Evolutionary conservation across 225 moss, liverwort and hornwort species (phyloP).

Genomic region (Polytrichum formosum): DNA sequence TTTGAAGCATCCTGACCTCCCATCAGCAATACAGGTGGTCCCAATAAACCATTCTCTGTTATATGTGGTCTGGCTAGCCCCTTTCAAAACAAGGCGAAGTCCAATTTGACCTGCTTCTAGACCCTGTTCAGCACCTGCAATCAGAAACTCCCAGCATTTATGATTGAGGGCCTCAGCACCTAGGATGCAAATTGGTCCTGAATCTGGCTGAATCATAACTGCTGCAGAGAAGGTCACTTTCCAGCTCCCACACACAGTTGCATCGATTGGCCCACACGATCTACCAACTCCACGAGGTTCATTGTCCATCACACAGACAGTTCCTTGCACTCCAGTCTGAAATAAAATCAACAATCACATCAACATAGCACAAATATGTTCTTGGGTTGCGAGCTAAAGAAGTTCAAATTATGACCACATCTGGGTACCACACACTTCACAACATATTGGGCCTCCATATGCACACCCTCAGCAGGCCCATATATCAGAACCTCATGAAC

Average conservation of each 20-base stretch:
- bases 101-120: slow-evolving; percentile 97
- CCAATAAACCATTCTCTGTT: slow-evolving; percentile 96
- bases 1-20: slow-evolving; percentile 58
- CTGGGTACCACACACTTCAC: too few relatives aligned
- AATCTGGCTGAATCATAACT: slow-evolving; percentile 95
- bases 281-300: slow-evolving; percentile 91
- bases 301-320: slow-evolving; percentile 93
- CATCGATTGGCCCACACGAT: slow-evolving; percentile 73
- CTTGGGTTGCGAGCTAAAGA: too few relatives aligned
- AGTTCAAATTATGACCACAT: too few relatives aligned
- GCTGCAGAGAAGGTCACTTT: slow-evolving; percentile 96
- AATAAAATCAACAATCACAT: slow-evolving; percentile 4
- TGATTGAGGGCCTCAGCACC: slow-evolving; percentile 81
- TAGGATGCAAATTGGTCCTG: slow-evolving; percentile 89
- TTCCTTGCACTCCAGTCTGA: slow-evolving; percentile 96
- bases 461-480: too few relatives aligned
- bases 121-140: slow-evolving; percentile 97
- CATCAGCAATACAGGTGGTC: slow-evolving; percentile 84
- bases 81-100: slow-evolving; percentile 87
- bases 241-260: slow-evolving; percentile 79
- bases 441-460: too few relatives aligned
- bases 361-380: not conserved
- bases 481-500: too few relatives aligned
- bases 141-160: slow-evolving; percentile 94
- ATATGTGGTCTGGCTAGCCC: slow-evolving; percentile 90